Evolutionary conservation across 225 moss, liverwort and hornwort species (phyloP).

Genomic region (Marchantia paleacea): DNA sequence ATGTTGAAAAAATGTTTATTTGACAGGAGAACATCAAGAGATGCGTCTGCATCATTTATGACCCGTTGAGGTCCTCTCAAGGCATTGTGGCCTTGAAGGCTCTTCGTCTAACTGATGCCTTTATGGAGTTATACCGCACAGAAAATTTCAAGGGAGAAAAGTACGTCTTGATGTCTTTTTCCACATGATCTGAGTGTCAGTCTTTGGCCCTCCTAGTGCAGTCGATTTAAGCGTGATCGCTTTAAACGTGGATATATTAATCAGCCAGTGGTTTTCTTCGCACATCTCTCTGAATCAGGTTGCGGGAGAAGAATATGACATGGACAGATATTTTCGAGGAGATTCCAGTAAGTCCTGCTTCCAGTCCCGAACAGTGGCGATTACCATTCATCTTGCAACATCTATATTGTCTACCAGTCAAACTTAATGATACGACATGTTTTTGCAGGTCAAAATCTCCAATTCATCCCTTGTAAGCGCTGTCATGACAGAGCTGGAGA

Average conservation of each 20-base stretch:
- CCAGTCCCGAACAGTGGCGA: neutral
- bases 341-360: constrained; percentile 61
- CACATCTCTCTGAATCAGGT: constrained; percentile 35
- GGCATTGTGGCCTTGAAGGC: constrained; percentile 94
- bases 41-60: constrained; percentile 95
- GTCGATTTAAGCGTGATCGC: neutral
- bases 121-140: constrained; percentile 90
- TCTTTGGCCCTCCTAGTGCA: neutral
- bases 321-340: constrained; percentile 96
- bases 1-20: neutral
- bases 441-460: constrained; percentile 86
- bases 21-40: constrained; percentile 98
- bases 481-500: constrained; percentile 91
- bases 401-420: neutral
- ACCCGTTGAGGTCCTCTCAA: constrained; percentile 83
- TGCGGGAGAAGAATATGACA: constrained; percentile 93
- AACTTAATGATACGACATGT: no score
- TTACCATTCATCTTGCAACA: neutral
- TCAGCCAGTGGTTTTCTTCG: neutral
- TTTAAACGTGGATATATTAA: neutral
- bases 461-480: constrained; percentile 91
- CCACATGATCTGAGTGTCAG: neutral
- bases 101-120: constrained; percentile 77
- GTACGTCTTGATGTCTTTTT: constrained; percentile 34
- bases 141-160: constrained; percentile 86